These are phyloP conservation scores for Phaeolepiota aurea DNA, from an alignment of 768 basidiomycete species.

Conservation along the genomic window DNA sequence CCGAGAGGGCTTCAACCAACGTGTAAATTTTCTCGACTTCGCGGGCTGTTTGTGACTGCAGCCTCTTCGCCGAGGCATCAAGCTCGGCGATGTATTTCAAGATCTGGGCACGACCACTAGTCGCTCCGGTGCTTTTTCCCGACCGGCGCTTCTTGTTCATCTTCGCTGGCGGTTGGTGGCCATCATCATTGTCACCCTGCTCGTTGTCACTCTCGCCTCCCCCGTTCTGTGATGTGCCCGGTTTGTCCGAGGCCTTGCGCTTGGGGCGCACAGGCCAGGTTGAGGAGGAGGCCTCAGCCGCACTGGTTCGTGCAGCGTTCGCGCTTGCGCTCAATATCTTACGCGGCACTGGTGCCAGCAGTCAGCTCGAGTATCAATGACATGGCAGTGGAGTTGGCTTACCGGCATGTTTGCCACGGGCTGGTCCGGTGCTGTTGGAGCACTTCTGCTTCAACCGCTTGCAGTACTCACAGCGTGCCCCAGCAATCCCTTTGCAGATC, in stretches of 20 bases:
- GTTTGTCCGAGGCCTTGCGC: conserved; percentile 19
- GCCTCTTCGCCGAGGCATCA: conserved; percentile 23
- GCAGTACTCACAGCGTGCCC: conserved; percentile 37
- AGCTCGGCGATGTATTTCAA: conserved; percentile 25
- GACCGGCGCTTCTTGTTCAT: conserved; percentile 23
- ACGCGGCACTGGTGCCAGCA: background rate
- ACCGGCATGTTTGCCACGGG: conserved; percentile 31
- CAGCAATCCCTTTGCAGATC: conserved; percentile 32
- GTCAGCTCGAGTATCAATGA: background rate
- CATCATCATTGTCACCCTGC: conserved; percentile 16
- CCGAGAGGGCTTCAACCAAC: conserved; percentile 18
- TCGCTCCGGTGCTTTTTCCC: conserved; percentile 19
- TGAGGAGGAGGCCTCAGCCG: conserved; percentile 1
- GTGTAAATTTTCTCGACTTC: conserved; percentile 27
- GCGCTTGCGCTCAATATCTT: background rate
- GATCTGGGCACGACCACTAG: conserved; percentile 18
- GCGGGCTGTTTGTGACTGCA: conserved; percentile 21
- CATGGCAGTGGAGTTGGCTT: background rate
- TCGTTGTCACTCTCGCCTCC: conserved; percentile 23
- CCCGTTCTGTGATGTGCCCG: conserved; percentile 11
- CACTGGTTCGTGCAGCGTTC: background rate
- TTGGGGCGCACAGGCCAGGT: conserved; percentile 8
- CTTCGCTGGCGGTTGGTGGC: conserved; percentile 17
- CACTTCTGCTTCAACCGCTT: conserved; percentile 38
- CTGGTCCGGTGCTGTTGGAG: conserved; percentile 35